Evolutionary conservation across 163 green algal species (phyloP).

Genomic region (Scenedesmus sp.): DNA sequence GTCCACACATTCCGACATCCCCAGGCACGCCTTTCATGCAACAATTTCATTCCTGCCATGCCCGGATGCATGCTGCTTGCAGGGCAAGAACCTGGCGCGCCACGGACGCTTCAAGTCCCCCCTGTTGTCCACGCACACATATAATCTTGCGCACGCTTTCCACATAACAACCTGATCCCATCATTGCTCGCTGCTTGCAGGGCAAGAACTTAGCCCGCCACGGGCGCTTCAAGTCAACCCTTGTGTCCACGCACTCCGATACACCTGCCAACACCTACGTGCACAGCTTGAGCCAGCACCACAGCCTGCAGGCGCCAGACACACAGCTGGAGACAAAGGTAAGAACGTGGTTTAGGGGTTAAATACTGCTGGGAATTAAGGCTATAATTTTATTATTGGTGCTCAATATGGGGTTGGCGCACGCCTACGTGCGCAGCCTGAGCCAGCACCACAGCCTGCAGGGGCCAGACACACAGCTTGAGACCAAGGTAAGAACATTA

Average conservation of each 20-base stretch:
- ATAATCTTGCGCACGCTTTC: too few relatives aligned
- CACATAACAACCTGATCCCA: too few relatives aligned
- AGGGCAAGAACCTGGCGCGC: conserved; percentile 17
- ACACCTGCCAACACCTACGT: conserved; percentile 8
- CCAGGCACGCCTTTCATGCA: too few relatives aligned
- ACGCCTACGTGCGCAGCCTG: background rate
- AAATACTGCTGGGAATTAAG: too few relatives aligned
- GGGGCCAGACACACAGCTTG: background rate
- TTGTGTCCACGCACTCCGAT: conserved; percentile 42
- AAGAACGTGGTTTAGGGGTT: background rate
- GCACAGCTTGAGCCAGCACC: background rate
- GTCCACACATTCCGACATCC: background rate
- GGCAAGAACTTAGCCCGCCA: background rate
- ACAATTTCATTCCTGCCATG: too few relatives aligned
- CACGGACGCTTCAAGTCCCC: too few relatives aligned
- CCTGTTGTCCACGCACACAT: too few relatives aligned
- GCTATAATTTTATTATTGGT: too few relatives aligned
- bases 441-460: conserved; percentile 28
- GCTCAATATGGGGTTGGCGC: too few relatives aligned
- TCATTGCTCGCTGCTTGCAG: too few relatives aligned
- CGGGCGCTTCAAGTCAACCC: conserved; percentile 23
- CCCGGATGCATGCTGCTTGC: background rate
- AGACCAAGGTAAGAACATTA: background rate
- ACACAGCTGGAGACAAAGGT: conserved; percentile 37
- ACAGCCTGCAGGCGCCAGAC: conserved; percentile 39